A percentile compares a stretch with the other conserved stretches of the same genome.
Conservation (phyloP, 495 filamentous ascomycete species). For the Achaetomiella virescens region DNA sequence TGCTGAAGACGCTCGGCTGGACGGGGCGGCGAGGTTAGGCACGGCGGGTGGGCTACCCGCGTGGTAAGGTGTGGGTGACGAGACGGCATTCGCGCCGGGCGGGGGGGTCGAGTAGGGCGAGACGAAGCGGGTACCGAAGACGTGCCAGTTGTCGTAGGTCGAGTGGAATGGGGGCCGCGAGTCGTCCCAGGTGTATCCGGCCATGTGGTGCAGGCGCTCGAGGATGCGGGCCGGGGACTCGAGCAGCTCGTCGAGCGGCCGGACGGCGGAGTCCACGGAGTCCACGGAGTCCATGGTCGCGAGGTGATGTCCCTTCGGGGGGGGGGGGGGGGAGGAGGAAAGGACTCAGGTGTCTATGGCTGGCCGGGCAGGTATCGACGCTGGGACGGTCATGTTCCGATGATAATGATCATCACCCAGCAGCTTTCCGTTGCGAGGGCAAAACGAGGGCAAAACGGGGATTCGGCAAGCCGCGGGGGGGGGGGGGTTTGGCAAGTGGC, state of each 20-base stretch:
- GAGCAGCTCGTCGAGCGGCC: slow-evolving; percentile 53
- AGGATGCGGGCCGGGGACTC: slow-evolving; percentile 65
- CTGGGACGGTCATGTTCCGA: slow-evolving; percentile 34
- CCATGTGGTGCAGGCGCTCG: slow-evolving; percentile 63
- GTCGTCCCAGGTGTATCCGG: slow-evolving; percentile 73
- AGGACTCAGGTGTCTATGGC: slow-evolving; percentile 23
- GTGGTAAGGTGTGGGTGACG: slow-evolving; percentile 19
- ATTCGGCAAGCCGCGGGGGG: slow-evolving; percentile 20
- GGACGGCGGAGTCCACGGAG: slow-evolving; percentile 38
- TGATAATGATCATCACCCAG: slow-evolving; percentile 14
- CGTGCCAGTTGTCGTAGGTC: slow-evolving; percentile 71
- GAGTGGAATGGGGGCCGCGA: slow-evolving; percentile 65
- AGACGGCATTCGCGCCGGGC: slow-evolving; percentile 21
- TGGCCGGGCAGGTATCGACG: slow-evolving; percentile 27
- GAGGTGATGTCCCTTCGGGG: slow-evolving; percentile 1
- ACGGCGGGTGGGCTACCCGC: slow-evolving; percentile 26
- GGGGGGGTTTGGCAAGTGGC: slow-evolving; percentile 13
- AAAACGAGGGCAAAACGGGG: slow-evolving; percentile 10
- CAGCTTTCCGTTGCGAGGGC: not conserved
- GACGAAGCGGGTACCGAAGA: slow-evolving; percentile 43
- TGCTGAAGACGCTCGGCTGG: slow-evolving; percentile 29
- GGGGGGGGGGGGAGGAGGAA: slow-evolving; percentile 3
- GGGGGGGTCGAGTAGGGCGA: slow-evolving; percentile 34
- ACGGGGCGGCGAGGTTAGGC: slow-evolving; percentile 18
- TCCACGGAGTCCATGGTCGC: slow-evolving; percentile 44